A percentile compares a stretch with the other conserved stretches of the same genome.
phyloP scores from a whole-genome alignment of 306 rosid genomes.

The Acacia melanoxylon region DNA sequence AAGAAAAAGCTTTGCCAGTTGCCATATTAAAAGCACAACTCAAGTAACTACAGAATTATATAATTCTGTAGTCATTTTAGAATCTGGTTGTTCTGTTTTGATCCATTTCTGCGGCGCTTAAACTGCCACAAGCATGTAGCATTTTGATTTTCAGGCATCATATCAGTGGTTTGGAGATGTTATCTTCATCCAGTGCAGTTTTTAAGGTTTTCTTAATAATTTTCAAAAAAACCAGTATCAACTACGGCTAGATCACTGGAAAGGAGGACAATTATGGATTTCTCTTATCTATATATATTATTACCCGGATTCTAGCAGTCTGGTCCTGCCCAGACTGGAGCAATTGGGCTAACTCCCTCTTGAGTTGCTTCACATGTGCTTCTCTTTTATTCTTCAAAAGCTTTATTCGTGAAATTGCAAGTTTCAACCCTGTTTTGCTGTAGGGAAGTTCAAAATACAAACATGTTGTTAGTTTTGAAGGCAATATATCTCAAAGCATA shows the following conservation, averaged over 20 bases:
- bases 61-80: not conserved
- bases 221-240: not conserved
- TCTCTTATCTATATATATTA: not conserved
- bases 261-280: not conserved
- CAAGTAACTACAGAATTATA: not conserved
- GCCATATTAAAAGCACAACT: not conserved
- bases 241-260: not conserved
- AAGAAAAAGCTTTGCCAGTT: not conserved
- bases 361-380: slow-evolving; percentile 64
- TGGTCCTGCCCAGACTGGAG: slow-evolving; percentile 79
- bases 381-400: slow-evolving; percentile 87
- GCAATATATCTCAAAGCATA: too few relatives aligned
- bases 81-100: not conserved
- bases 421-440: slow-evolving; percentile 91
- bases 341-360: slow-evolving; percentile 80
- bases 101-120: not conserved
- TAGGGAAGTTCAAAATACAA: slow-evolving; percentile 34
- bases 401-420: slow-evolving; percentile 79
- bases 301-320: slow-evolving; percentile 83
- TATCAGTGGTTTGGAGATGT: not conserved
- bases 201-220: not conserved
- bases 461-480: not conserved
- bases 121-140: not conserved
- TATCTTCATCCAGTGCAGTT: not conserved
- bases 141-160: not conserved